Base-by-base conservation (phyloP, 768 basidiomycete species). In the Collybiopsis luxurians region DNA sequence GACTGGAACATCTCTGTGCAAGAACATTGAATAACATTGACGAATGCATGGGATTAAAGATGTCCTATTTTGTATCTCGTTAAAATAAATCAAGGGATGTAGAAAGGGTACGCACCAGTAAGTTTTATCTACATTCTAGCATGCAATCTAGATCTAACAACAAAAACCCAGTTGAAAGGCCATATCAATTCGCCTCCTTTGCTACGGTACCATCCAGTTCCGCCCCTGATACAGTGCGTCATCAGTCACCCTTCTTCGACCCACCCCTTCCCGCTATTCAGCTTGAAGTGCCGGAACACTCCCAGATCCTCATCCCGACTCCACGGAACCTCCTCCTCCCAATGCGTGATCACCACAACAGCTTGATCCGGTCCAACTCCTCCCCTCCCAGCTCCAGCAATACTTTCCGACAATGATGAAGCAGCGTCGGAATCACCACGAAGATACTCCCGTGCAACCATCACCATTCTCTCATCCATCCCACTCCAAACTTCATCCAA, bases 401-500 rank as follows among this genome's bases (percentile, higher is more conserved):
- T 46, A n/a, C n/a, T n/a, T n/a, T n/a, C n/a, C n/a, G n/a, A n/a
- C n/a, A n/a, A n/a, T n/a, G n/a, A n/a, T n/a, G n/a, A n/a, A n/a
- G n/a, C n/a, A n/a, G n/a, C n/a, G n/a, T n/a, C n/a, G 38, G 55
- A 65, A 36, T 73, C 77, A 19, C 71, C 66, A 11, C 86, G 75
- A 43, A 99, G 66, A 65, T 92, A 91, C 40, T 61, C 62, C 60
- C 81, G 75, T 40, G 85, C 90, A 36, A 81, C 80, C 17, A 69
- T 69, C 28, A 95, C 83, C 84, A 92, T 91, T 4, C 69, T 72
- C 43, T 83, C 86, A 60, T 91, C 91, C 92, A 98, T 95, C 24
- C 95, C 95, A 23, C 90, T 86, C 83, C 92, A 95, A 9, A 87
- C 90, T 68, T 99, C 96, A 65, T 99, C 96, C 39, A 98, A 72